These are phyloP conservation scores for Clonostachys rhizophaga DNA, from an alignment of 2,329 filamentous ascomycete genomes.

Conservation along the genomic window DNA sequence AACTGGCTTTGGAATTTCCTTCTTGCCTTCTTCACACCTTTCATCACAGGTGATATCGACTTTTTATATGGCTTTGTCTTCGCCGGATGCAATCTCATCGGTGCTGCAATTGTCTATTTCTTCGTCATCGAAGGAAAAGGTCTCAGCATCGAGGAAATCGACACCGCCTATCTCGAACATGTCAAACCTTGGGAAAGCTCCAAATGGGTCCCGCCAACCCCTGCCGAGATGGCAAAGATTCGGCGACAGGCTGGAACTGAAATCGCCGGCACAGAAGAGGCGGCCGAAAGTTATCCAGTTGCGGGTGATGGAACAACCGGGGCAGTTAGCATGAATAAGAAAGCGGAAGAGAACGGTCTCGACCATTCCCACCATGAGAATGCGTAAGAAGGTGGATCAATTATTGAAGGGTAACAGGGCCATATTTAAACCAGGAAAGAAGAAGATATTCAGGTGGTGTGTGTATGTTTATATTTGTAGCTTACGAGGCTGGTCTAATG, in stretches of 20 bases:
- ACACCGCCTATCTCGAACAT: conserved; percentile 68
- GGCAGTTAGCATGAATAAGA: no score
- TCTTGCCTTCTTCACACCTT: conserved; percentile 73
- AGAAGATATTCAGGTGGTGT: no score
- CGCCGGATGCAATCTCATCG: conserved; percentile 64
- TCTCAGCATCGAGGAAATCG: conserved; percentile 72
- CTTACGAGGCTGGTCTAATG: no score
- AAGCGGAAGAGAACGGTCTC: no score
- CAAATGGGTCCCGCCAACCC: conserved; percentile 42
- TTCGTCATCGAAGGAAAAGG: conserved; percentile 73
- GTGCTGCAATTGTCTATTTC: conserved; percentile 66
- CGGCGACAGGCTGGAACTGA: conserved; percentile 33
- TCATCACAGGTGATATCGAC: conserved; percentile 67
- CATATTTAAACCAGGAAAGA: no score
- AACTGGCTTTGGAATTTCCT: conserved; percentile 75
- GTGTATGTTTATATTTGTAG: no score
- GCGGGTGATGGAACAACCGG: no score
- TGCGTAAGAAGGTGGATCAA: no score
- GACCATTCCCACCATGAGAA: no score
- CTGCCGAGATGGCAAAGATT: conserved; percentile 36
- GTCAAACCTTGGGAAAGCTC: conserved; percentile 60
- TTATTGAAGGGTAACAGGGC: no score
- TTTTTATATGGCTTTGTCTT: conserved; percentile 75
- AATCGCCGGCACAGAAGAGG: conserved; percentile 4
- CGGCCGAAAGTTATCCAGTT: no score